Conservation (phyloP, 2,329 filamentous ascomycete genomes). For the Fonsecaea erecta region DNA sequence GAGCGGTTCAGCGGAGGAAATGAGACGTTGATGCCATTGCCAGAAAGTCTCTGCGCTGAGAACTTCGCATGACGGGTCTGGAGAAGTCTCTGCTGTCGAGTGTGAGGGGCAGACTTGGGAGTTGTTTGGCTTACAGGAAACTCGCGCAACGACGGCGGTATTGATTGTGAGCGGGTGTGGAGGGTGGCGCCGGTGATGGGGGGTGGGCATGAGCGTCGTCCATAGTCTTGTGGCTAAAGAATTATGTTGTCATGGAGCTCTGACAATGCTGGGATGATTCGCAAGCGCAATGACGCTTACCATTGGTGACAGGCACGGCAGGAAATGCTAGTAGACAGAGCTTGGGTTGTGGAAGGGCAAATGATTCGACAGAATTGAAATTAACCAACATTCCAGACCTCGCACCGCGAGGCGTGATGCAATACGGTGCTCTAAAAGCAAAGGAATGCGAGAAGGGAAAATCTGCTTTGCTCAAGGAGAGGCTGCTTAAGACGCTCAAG, state of each 20-base stretch:
- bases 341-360: slow-evolving; percentile 11
- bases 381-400: slow-evolving; percentile 31
- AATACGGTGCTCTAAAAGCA: slow-evolving; percentile 26
- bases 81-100: slow-evolving; percentile 34
- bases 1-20: slow-evolving; percentile 30
- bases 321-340: slow-evolving; percentile 3
- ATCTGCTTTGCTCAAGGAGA: slow-evolving; percentile 1
- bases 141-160: slow-evolving; percentile 23
- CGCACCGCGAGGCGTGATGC: slow-evolving; percentile 29
- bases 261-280: slow-evolving; percentile 20
- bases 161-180: slow-evolving; percentile 27
- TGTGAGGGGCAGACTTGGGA: slow-evolving; percentile 30
- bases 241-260: slow-evolving; percentile 28
- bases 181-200: slow-evolving; percentile 21
- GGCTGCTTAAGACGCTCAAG: not conserved
- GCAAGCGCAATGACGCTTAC: slow-evolving; percentile 20
- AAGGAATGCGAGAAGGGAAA: slow-evolving; percentile 31
- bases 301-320: slow-evolving; percentile 19
- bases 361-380: slow-evolving; percentile 25
- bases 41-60: slow-evolving; percentile 34
- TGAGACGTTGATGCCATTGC: slow-evolving; percentile 32
- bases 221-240: slow-evolving; percentile 21
- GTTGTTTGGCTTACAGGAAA: slow-evolving; percentile 17
- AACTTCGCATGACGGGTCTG: slow-evolving; percentile 36
- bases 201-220: slow-evolving; percentile 31